Percentiles rank a stretch among this genome's conserved stretches.
These are phyloP conservation scores for Bipolaris zeicola DNA, from an alignment of 2,329 filamentous ascomycete species.

Conservation along the genomic window DNA sequence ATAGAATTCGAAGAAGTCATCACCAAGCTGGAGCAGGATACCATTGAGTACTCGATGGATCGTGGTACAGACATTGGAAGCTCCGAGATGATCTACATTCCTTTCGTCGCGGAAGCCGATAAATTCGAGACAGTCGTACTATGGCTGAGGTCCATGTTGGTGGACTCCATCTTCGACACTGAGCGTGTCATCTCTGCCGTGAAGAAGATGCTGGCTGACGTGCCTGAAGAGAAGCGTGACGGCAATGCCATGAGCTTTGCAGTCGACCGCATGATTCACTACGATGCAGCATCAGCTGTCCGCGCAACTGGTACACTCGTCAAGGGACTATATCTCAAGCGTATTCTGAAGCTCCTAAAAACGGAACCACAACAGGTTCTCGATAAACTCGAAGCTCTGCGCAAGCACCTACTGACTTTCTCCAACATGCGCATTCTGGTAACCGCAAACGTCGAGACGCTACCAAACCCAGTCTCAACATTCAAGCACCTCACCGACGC, in stretches of 20 bases:
- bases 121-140: constrained; percentile 83
- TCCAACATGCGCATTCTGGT: constrained; percentile 86
- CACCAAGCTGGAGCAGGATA: constrained; percentile 87
- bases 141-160: constrained; percentile 86
- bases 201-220: constrained; percentile 84
- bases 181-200: constrained; percentile 66
- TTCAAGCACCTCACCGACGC: constrained; percentile 69
- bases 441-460: constrained; percentile 76
- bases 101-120: constrained; percentile 83
- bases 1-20: constrained; percentile 92
- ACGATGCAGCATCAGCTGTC: constrained; percentile 74
- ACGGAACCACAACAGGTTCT: constrained; percentile 78
- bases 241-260: constrained; percentile 70
- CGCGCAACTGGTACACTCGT: constrained; percentile 83
- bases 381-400: constrained; percentile 75
- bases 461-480: constrained; percentile 74
- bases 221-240: constrained; percentile 89
- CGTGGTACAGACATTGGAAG: constrained; percentile 73
- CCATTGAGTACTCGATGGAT: constrained; percentile 79
- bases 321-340: constrained; percentile 84
- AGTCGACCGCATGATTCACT: constrained; percentile 77
- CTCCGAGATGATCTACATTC: constrained; percentile 78
- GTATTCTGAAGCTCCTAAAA: constrained; percentile 79
- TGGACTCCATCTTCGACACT: constrained; percentile 85
- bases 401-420: constrained; percentile 76